Evolutionary conservation across 2,329 filamentous ascomycete species (phyloP).

Genomic region (Tolypocladium paradoxum): DNA sequence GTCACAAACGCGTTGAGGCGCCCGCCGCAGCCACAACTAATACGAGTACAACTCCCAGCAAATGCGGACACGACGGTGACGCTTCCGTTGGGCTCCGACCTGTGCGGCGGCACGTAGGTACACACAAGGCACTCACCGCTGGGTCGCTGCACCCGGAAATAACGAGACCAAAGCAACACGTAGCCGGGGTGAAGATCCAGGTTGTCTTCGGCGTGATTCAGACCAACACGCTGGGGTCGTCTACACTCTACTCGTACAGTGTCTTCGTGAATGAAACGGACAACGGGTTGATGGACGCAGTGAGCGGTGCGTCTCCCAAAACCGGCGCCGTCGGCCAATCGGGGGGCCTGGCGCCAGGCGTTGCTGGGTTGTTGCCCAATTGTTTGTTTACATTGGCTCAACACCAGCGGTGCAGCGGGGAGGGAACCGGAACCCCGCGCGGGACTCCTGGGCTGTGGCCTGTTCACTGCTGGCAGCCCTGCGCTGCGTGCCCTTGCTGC

Average conservation of each 20-base stretch:
- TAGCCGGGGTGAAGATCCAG: no score
- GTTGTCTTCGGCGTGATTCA: not conserved
- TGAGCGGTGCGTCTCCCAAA: no score
- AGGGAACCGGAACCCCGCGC: not conserved
- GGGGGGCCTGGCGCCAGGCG: slow-evolving; percentile 5
- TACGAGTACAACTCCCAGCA: not conserved
- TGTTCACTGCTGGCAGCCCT: no score
- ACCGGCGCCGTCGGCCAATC: slow-evolving; percentile 11
- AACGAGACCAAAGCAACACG: no score
- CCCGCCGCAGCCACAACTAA: no score
- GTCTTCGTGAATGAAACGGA: not conserved
- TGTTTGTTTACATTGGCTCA: slow-evolving; percentile 20
- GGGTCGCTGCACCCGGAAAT: not conserved
- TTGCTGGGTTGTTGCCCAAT: slow-evolving; percentile 22
- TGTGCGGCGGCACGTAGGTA: no score
- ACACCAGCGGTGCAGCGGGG: no score
- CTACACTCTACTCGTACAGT: not conserved
- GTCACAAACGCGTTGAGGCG: no score
- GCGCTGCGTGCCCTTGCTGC: no score
- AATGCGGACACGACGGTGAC: not conserved
- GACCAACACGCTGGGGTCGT: not conserved
- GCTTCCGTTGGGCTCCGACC: no score
- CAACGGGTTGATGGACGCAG: not conserved
- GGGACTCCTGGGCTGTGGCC: not conserved
- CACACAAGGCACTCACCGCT: not conserved